Evolutionary conservation across 805 yeast species (phyloP), one percentile per base, ranked within the genome.

Genomic region (Yarrowia keelungensis): DNA sequence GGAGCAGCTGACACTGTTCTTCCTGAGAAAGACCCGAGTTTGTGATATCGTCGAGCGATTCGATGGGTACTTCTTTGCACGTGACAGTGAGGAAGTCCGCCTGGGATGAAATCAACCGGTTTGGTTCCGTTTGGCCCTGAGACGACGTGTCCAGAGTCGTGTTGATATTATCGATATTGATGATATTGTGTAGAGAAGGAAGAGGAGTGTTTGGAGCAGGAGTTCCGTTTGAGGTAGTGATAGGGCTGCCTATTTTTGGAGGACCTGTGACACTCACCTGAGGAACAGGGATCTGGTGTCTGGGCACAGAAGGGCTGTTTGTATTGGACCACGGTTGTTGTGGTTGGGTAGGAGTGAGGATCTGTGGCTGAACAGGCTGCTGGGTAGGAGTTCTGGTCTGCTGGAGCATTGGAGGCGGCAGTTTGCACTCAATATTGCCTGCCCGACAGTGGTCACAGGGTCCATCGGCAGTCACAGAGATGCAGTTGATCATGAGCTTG

Each of bases 401-500:
- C 26, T 15, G 41, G 10, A 9, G 2, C 58, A 19, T 32, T 1
- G 26, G 10, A 38, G 38, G 41, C 0, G 59, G 59, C 45, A 39
- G 45, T n/a, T 53, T 53, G 36, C 59, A 53, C 14, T 53, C 59
- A 8, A 53, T 53, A 8, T 39, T 19, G 7, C 45, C 59, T 2
- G 59, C 39, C 39, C 35, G 14, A 15, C 59, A 53, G 35, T 53
- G 59, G 8, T 53, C 59, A 15, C 59, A 53, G 8, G 59, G 59
- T 5, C 59, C 59, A 0, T 53, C 59, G 0, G 59, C 8, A 12
- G 59, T 19, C n/a, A 36, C 15, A 7, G 62, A 56, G 15, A 56
- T 56, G 62, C 62, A 56, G 62, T 56, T 56, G 62, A 56, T 41
- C 62, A 42, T 56, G 47, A 56, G 62, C 9, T 56, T 56, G 36